These are phyloP conservation scores for Gamsiella multidivaricata DNA, from an alignment of 192 early-diverging fungal genomes.

Conservation along the genomic window DNA sequence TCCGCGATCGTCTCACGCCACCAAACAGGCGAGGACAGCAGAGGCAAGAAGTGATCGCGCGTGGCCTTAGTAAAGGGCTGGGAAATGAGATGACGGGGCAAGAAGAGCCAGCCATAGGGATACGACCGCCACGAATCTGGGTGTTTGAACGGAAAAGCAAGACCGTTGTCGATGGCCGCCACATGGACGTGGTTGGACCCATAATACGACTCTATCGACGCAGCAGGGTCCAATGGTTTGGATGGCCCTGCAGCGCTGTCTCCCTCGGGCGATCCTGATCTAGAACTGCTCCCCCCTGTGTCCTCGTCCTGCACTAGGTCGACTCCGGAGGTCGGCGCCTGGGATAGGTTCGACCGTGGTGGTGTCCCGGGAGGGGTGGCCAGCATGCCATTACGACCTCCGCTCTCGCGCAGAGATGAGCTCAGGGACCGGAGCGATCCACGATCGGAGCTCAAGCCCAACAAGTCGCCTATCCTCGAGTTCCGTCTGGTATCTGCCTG, in stretches of 20 bases:
- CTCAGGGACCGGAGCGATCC: background rate
- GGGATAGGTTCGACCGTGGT: slow-evolving; percentile 11
- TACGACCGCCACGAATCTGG: slow-evolving; percentile 90
- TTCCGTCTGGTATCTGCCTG: slow-evolving; percentile 11
- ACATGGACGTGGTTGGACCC: slow-evolving; percentile 73
- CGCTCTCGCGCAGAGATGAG: slow-evolving; percentile 23
- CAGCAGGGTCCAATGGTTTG: background rate
- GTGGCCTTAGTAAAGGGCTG: slow-evolving; percentile 79
- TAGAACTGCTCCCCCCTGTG: background rate
- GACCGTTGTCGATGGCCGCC: slow-evolving; percentile 92
- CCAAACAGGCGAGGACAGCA: slow-evolving; percentile 79
- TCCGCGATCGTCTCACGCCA: slow-evolving; percentile 81
- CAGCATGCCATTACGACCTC: slow-evolving; percentile 19
- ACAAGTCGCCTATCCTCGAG: slow-evolving; percentile 39
- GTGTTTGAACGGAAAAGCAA: slow-evolving; percentile 95
- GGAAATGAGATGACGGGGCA: slow-evolving; percentile 70
- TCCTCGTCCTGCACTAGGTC: slow-evolving; percentile 14
- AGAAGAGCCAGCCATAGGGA: slow-evolving; percentile 89
- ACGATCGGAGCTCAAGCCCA: slow-evolving; percentile 32
- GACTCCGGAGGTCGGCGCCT: slow-evolving; percentile 11
- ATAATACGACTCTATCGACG: slow-evolving; percentile 29
- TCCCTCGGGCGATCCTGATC: background rate
- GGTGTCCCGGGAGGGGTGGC: slow-evolving; percentile 48
- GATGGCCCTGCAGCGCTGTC: too few species aligned
- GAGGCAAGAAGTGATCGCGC: slow-evolving; percentile 70